Percentiles rank a stretch among this genome's conserved stretches.
Evolutionary conservation across 176 grass and related monocot genomes (phyloP).

Genomic region (Rhipidocladum racemiflorum): DNA sequence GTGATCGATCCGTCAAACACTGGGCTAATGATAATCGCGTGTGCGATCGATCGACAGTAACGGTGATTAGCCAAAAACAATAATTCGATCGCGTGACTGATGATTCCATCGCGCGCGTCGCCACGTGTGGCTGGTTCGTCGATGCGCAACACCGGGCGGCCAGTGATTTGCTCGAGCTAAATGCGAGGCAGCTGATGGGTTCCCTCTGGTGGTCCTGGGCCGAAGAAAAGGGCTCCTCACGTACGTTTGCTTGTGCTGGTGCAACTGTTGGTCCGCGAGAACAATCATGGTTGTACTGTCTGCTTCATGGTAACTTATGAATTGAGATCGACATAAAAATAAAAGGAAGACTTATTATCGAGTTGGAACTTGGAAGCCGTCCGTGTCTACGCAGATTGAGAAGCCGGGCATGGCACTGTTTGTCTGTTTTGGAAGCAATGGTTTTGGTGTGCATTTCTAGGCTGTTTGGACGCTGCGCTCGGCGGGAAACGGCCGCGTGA

Average conservation of each 20-base stretch:
- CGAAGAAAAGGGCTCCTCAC: not conserved
- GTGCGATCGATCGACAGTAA: no score
- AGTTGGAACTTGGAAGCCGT: not conserved
- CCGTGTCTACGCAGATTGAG: not conserved
- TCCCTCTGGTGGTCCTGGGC: slow-evolving; percentile 8
- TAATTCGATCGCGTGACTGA: not conserved
- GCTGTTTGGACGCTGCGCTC: no score
- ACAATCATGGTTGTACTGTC: slow-evolving; percentile 11
- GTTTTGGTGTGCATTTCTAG: not conserved
- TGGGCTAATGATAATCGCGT: not conserved
- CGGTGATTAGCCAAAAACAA: not conserved
- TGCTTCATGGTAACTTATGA: not conserved
- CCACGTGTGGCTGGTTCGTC: not conserved
- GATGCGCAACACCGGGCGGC: not conserved
- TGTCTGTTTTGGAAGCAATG: not conserved
- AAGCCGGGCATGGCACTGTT: not conserved
- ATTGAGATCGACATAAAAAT: not conserved
- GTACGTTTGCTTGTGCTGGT: not conserved
- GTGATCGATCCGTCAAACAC: not conserved
- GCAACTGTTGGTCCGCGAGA: slow-evolving; percentile 27
- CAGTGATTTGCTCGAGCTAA: not conserved
- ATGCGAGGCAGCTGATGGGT: not conserved
- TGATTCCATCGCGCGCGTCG: not conserved
- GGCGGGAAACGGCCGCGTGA: no score
- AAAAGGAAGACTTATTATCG: not conserved